Evolutionary conservation across 495 filamentous ascomycete species (phyloP), one percentile per base, ranked within the genome.

Genomic region (Tuber umbilicatum): DNA sequence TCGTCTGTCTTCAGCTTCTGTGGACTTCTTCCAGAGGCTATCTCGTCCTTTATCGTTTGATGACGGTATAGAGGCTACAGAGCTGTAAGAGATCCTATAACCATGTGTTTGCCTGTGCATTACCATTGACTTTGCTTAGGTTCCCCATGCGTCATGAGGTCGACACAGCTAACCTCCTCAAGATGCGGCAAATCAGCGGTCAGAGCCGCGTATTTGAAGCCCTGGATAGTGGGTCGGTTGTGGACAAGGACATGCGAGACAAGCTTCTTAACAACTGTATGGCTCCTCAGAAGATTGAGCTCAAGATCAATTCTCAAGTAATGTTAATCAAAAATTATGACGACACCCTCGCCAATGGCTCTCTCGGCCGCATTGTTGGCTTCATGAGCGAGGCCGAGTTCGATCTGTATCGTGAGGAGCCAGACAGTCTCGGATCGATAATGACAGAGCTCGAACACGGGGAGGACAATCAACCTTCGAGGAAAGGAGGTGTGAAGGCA

Each of bases 271-370:
- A 88, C 2, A 96, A 92, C 82, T 97, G 95, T 89, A 97, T 99
- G 93, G 94, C 94, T 0, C 93, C 95, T 5, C 87, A 87, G 41
- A 76, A 80, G 0, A 88, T 98, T 27, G 87, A 90, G 68, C 86
- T 99, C 67, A 98, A 97, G 84, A 92, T 94, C 78, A 93, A 93
- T 27, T 90, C 94, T 0, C 96, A 98, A 81, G 96, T 99, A 40
- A 98, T 99, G 95, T 84, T 99, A n/a, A 97, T 98, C 87, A 99
- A 99, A 82, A 99, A 99, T 81, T 90, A 97, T 85, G 95, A 99
- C 83, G 94, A 97, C 3, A 88, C 87, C 0, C 88, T 98, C 2
- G 95, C 98, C 73, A 99, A 99, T 77, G 95, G 95, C 6, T 96
- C 95, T 0, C 87, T 98, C 50, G 95, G 95, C 2, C 91, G 89